Percentiles rank a stretch among this genome's conserved stretches.
phyloP scores from a whole-genome alignment of 495 filamentous ascomycete species.

The Penicillium pulvis region DNA sequence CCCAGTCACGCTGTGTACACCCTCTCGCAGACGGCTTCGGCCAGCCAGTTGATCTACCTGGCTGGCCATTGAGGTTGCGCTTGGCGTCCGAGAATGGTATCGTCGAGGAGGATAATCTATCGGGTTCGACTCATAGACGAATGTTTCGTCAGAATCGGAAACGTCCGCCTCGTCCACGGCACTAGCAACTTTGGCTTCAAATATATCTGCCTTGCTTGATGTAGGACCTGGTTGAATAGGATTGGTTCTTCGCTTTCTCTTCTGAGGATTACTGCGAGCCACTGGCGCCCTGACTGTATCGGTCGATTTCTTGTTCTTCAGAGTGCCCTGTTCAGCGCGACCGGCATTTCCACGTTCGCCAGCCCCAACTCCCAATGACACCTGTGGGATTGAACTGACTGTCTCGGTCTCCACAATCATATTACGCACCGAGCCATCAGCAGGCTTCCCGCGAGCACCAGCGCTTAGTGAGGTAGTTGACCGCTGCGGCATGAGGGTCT shows the following conservation, averaged over 20 bases:
- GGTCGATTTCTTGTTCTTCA: conserved; percentile 83
- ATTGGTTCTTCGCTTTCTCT: conserved; percentile 71
- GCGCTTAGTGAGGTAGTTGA: conserved; percentile 52
- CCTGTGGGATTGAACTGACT: conserved; percentile 86
- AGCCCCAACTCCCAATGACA: conserved; percentile 71
- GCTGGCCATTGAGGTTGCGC: conserved; percentile 87
- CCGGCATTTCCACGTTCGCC: conserved; percentile 59
- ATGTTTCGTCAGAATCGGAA: conserved; percentile 96
- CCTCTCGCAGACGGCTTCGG: conserved; percentile 65
- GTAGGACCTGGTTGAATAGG: conserved; percentile 53
- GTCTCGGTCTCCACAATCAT: conserved; percentile 99
- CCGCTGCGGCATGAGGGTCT: conserved; percentile 47
- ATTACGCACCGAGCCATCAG: conserved; percentile 77
- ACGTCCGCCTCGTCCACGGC: conserved; percentile 92
- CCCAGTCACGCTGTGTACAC: conserved; percentile 65
- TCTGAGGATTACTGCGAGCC: conserved; percentile 63
- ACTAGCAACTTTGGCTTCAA: conserved; percentile 93
- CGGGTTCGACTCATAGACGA: conserved; percentile 98
- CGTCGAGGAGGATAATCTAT: conserved; percentile 73
- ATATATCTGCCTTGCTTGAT: conserved; percentile 96
- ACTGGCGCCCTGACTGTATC: conserved; percentile 94
- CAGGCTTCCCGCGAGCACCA: conserved; percentile 55
- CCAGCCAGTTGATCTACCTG: conserved; percentile 70
- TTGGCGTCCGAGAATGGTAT: conserved; percentile 94
- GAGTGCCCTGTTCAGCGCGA: conserved; percentile 64